phyloP scores from a whole-genome alignment of 495 filamentous ascomycete genomes.

The Aspergillus mulundensis region DNA sequence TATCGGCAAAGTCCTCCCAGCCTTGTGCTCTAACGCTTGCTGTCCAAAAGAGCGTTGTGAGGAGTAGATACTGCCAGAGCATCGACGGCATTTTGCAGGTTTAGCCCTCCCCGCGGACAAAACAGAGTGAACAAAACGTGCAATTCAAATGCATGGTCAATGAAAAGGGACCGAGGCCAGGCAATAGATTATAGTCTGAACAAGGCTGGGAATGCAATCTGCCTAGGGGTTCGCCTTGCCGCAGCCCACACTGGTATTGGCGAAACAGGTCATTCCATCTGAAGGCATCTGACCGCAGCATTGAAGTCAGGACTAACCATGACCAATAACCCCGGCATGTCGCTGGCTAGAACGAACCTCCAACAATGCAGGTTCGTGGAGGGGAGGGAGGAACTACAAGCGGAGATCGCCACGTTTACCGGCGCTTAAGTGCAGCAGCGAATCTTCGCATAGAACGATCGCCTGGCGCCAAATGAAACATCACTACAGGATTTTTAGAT shows the following conservation, averaged over 20 bases:
- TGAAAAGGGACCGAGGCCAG: not conserved
- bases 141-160: not conserved
- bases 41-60: slow-evolving; percentile 17
- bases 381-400: not conserved
- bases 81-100: not conserved
- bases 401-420: slow-evolving; percentile 7
- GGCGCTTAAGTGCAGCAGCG: slow-evolving; percentile 11
- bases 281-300: not conserved
- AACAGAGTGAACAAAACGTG: not conserved
- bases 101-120: not conserved
- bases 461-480: slow-evolving; percentile 2
- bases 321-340: not conserved
- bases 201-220: not conserved
- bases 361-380: not conserved
- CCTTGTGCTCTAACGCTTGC: slow-evolving; percentile 22
- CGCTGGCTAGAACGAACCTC: not conserved
- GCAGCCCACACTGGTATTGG: not conserved
- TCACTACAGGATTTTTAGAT: not conserved
- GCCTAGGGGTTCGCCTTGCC: not conserved
- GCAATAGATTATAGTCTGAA: not conserved
- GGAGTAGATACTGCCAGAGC: slow-evolving; percentile 14
- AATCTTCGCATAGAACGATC: not conserved
- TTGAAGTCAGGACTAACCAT: not conserved
- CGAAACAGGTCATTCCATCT: not conserved
- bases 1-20: slow-evolving; percentile 52